Evolutionary conservation across 305 asterid genomes (phyloP).

Genomic region (Rubia peregrina): DNA sequence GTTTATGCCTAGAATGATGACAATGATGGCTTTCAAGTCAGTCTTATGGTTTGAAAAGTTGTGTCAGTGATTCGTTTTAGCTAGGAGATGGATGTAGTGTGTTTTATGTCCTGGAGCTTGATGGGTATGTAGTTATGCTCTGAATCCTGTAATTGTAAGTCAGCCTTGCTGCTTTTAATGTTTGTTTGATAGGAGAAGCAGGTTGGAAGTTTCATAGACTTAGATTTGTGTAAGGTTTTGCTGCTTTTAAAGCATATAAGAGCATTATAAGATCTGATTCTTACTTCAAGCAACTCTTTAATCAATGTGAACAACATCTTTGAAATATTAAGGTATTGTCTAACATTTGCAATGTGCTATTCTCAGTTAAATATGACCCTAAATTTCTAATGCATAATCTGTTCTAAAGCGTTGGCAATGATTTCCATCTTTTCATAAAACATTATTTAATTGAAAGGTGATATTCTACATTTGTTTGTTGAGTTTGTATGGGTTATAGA

Average conservation of each 20-base stretch:
- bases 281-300: conserved; percentile 82
- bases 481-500: neutral
- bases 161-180: neutral
- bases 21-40: neutral
- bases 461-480: neutral
- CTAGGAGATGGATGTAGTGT: neutral
- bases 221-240: neutral
- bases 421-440: neutral
- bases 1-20: neutral
- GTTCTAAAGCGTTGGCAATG: neutral
- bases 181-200: neutral
- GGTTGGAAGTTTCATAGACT: neutral
- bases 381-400: neutral
- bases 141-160: neutral
- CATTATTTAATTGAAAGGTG: neutral
- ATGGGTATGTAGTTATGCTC: neutral
- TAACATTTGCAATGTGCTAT: neutral
- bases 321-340: conserved; percentile 57
- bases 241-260: conserved; percentile 45
- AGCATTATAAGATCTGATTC: conserved; percentile 88
- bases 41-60: neutral
- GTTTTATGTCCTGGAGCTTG: neutral
- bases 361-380: neutral
- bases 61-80: neutral
- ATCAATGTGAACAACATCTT: conserved; percentile 64